Conservation (phyloP, 805 yeast species). For the Candida vartiovaarae region DNA sequence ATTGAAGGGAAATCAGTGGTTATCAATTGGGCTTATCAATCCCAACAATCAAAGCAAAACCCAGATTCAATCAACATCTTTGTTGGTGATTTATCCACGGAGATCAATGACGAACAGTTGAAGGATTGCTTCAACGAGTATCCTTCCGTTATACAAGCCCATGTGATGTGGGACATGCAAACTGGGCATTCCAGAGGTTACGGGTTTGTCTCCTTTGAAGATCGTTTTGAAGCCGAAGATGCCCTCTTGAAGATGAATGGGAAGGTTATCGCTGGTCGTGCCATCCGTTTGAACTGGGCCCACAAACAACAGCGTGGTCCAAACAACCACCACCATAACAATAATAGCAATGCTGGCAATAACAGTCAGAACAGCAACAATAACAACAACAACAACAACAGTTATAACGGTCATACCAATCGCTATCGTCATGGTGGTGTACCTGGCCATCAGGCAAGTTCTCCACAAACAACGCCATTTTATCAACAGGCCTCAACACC, state of each 20-base stretch:
- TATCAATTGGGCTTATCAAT: conserved; percentile 81
- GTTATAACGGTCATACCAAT: too few relatives aligned
- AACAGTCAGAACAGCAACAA: conserved; percentile 1
- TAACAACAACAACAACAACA: too few relatives aligned
- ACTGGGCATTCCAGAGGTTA: conserved; percentile 88
- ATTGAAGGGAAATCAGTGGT: conserved; percentile 50
- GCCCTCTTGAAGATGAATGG: conserved; percentile 76
- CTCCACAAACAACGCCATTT: background rate
- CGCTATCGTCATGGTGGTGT: too few relatives aligned
- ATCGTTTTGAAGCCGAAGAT: conserved; percentile 60
- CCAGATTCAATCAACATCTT: conserved; percentile 62
- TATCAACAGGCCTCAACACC: conserved; percentile 4
- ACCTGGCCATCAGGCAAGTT: background rate
- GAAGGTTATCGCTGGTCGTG: conserved; percentile 60
- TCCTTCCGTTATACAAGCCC: conserved; percentile 66
- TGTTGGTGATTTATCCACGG: conserved; percentile 80
- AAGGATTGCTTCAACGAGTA: conserved; percentile 49
- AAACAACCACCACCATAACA: conserved; percentile 27
- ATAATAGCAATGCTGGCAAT: conserved; percentile 10
- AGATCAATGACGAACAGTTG: conserved; percentile 72
- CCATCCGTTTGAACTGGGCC: conserved; percentile 86
- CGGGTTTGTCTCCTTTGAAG: conserved; percentile 77
- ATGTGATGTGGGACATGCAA: conserved; percentile 97
- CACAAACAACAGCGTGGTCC: conserved; percentile 44
- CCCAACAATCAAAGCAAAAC: conserved; percentile 54